Conservation (phyloP, 169 alveolate species). For the Cryptosporidium xiaoi region DNA sequence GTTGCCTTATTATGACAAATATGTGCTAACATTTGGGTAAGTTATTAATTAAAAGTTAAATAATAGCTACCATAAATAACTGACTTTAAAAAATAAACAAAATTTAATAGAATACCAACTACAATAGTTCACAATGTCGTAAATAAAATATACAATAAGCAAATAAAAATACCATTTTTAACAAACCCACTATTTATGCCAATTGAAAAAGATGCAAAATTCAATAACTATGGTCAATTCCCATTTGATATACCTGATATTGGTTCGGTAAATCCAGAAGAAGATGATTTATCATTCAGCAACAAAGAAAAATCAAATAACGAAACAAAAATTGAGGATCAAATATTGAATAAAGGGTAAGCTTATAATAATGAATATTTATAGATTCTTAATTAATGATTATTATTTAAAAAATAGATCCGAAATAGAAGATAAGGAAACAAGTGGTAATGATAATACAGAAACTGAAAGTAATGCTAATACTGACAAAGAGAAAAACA, state of each 20-base stretch:
- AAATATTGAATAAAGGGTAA: slow-evolving; percentile 45
- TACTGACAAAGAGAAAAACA: too few species aligned
- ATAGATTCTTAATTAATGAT: too few species aligned
- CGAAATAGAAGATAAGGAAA: too few species aligned
- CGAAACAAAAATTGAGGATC: background rate
- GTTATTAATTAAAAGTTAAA: background rate
- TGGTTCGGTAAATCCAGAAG: slow-evolving; percentile 38
- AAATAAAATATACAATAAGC: slow-evolving; percentile 18
- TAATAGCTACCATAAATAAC: background rate
- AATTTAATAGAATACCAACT: slow-evolving; percentile 24
- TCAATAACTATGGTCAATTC: slow-evolving; percentile 1
- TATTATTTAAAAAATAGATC: too few species aligned
- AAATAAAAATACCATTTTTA: slow-evolving; percentile 28
- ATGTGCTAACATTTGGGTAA: slow-evolving; percentile 63
- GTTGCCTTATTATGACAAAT: slow-evolving; percentile 31
- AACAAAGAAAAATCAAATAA: background rate
- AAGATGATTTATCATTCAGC: slow-evolving; percentile 3
- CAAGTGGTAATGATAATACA: too few species aligned
- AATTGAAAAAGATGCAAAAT: slow-evolving; percentile 10
- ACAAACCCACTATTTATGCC: slow-evolving; percentile 73
- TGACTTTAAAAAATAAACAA: background rate
- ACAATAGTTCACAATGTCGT: slow-evolving; percentile 37
- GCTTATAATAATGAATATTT: background rate
- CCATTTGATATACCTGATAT: slow-evolving; percentile 49
- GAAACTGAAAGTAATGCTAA: too few species aligned